Conservation (phyloP, 2,329 filamentous ascomycete genomes). For the Ophiocordyceps australis region DNA sequence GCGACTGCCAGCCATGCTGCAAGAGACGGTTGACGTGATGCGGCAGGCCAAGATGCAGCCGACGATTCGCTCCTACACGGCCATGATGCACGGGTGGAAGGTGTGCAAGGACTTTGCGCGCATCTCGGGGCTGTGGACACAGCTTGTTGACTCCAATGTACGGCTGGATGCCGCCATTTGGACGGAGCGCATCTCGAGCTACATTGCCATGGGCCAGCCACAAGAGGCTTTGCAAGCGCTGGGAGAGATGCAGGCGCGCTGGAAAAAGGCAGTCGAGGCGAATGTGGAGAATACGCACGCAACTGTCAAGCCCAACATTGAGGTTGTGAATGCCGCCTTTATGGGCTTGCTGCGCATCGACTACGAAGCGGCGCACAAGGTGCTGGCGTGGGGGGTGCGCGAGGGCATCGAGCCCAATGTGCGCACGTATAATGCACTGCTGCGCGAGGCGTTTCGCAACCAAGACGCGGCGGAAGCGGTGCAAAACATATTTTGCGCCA, state of each 20-base stretch:
- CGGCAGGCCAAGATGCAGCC: conserved; percentile 31
- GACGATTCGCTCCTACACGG: conserved; percentile 48
- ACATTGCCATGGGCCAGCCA: conserved; percentile 36
- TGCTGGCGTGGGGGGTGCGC: conserved; percentile 40
- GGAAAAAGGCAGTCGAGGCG: conserved; percentile 24
- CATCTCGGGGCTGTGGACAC: conserved; percentile 49
- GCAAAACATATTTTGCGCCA: conserved; percentile 34
- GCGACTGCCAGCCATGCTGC: conserved; percentile 9
- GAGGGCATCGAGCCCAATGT: conserved; percentile 37
- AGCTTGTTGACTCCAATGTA: conserved; percentile 36
- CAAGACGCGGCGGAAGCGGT: conserved; percentile 27
- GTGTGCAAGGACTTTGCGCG: conserved; percentile 36
- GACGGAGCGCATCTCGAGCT: conserved; percentile 50
- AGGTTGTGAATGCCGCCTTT: conserved; percentile 52
- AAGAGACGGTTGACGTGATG: conserved; percentile 24
- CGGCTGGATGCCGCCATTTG: conserved; percentile 48
- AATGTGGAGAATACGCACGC: too few species aligned
- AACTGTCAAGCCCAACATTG: conserved; percentile 41
- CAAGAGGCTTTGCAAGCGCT: conserved; percentile 43
- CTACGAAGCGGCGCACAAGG: conserved; percentile 26
- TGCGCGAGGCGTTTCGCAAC: conserved; percentile 37
- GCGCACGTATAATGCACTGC: conserved; percentile 50
- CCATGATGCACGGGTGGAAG: conserved; percentile 55
- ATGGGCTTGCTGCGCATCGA: conserved; percentile 39
- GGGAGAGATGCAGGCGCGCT: conserved; percentile 44